Base-by-base conservation (phyloP, 1,139 yeast genomes). In the Tardiomyces blankii region DNA sequence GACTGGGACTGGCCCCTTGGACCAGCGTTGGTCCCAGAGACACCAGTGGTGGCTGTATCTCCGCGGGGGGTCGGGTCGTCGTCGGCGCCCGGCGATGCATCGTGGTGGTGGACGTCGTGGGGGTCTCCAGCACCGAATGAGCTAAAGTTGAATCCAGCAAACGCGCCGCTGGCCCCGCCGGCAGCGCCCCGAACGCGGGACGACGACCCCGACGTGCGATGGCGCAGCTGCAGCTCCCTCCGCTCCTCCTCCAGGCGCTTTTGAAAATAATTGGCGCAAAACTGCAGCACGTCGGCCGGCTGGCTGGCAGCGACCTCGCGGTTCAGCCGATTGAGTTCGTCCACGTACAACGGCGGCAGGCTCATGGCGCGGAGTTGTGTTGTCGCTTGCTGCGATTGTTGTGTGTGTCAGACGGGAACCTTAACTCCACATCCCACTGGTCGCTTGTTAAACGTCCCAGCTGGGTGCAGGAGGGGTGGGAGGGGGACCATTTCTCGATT, bases 241-340 rank as follows among this genome's bases (percentile, higher is more conserved):
- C 88, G 72, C 60, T 81, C 85, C 40, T 75, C 71, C 54, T 76
- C 80, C 48, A 82, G 67, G 53, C 78, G 75, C 45, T 70, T 62
- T 57, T 73, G 74, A 66, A 82, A 82, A 62, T 78, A 81, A 60
- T 78, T 75, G 51, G 83, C 80, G 57, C 87, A 79, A 63, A 82
- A 82, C 58, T 82, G 88, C 49, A 82, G 63, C 18, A 81, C 68
- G 58, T 82, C 89, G 13, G 68, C 63, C 1, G 94, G 94, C 55
- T 80, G 76, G 56, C 78, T 75, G 46, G 73, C 68, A 46, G 72
- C 68, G 51, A 83, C 70, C 61, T 80, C 86, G 16, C 35, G 35
- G 35, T 30, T 30, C 11, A 30, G 35, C 35, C 35, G 35, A 57
- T 75, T 74, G 63, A 82, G 71, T 62, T 80, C 87, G 49, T 76